Evolutionary conservation across 371 early-diverging fungal genomes (phyloP), one percentile per base, ranked within the genome.

Genomic region (Mucor racemosus): DNA sequence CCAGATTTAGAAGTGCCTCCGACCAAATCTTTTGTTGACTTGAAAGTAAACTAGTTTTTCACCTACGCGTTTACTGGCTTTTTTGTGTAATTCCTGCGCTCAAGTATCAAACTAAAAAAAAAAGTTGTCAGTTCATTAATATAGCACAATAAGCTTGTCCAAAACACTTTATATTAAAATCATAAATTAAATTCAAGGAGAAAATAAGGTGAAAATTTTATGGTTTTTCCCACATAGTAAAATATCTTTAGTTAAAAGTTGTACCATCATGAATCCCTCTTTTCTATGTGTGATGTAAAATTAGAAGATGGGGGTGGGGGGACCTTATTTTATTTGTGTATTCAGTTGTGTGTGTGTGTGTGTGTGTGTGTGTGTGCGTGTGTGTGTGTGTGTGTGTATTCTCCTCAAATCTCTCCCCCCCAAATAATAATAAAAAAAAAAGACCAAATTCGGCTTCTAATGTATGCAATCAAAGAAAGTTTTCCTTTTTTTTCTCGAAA

Each of bases 1-100:
- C 68, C 53, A 15, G 42, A 63, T 68, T 53, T 53, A 35, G 68
- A 58, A 64, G 64, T 68, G 17, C 50, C 60, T 68, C 68, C 65
- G 64, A 63, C 62, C 41, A 58, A 33, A 44, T 40, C 13, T 13
- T 50, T 50, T 50, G 50, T 21, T 50, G 26, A 26, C 26, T 48
- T 10, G 21, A 50, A 50, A 50, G 50, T 50, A 50, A 50, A 50
- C 50, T 50, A 50, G 50, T 50, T 50, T 50, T 50, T 50, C 11
- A 19, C 48, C 9, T 50, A 21, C 50, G 50, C 50, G 50, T 50
- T 50, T 50, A 21, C 13, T 48, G 48, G 48, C 46, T 48, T 48
- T 48, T 10, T 50, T 50, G 50, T 50, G 50, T 50, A 50, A 50
- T 50, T 50, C 50, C 50, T 50, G 50, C 50, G 50, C 50, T 50